These are phyloP conservation scores for Coemansia erecta DNA, from an alignment of 192 early-diverging fungal species.

Conservation along the genomic window DNA sequence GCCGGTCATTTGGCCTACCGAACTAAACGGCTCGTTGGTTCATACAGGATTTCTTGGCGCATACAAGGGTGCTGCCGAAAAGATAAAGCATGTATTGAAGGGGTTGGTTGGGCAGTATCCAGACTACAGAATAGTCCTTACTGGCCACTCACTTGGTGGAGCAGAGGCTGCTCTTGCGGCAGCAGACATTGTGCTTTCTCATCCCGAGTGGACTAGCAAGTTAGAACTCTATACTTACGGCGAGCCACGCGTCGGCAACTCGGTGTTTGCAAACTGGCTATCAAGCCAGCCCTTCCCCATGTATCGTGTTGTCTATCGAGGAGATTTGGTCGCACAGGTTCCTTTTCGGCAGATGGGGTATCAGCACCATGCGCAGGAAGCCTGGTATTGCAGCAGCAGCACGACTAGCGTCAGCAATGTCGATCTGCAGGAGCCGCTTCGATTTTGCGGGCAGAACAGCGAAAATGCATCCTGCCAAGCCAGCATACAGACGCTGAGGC, in stretches of 20 bases:
- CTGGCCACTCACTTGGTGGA: slow-evolving; percentile 52
- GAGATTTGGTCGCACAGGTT: slow-evolving; percentile 17
- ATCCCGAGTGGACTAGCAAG: slow-evolving; percentile 22
- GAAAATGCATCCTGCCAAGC: slow-evolving; percentile 11
- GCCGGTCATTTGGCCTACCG: slow-evolving; percentile 33
- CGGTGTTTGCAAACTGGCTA: slow-evolving; percentile 32
- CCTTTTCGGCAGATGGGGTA: slow-evolving; percentile 14
- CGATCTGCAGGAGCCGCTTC: background rate
- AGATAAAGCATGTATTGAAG: slow-evolving; percentile 15
- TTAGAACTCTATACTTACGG: slow-evolving; percentile 27
- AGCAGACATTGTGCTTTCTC: slow-evolving; percentile 19
- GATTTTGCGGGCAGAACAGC: slow-evolving; percentile 14
- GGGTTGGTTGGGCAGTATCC: slow-evolving; percentile 24
- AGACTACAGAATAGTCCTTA: slow-evolving; percentile 41
- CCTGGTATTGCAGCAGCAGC: slow-evolving; percentile 11
- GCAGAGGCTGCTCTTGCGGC: slow-evolving; percentile 42
- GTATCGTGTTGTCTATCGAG: slow-evolving; percentile 14
- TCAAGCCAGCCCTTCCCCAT: slow-evolving; percentile 9
- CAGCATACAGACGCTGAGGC: background rate
- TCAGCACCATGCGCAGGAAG: slow-evolving; percentile 24
- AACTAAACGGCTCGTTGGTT: slow-evolving; percentile 41
- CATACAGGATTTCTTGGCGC: slow-evolving; percentile 47
- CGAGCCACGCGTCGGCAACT: slow-evolving; percentile 43
- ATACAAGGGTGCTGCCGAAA: slow-evolving; percentile 33
- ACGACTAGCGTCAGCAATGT: no score